A percentile compares a stretch with the other conserved stretches of the same genome.
These are phyloP conservation scores for Russula compacta DNA, from an alignment of 768 basidiomycete genomes.

Conservation along the genomic window DNA sequence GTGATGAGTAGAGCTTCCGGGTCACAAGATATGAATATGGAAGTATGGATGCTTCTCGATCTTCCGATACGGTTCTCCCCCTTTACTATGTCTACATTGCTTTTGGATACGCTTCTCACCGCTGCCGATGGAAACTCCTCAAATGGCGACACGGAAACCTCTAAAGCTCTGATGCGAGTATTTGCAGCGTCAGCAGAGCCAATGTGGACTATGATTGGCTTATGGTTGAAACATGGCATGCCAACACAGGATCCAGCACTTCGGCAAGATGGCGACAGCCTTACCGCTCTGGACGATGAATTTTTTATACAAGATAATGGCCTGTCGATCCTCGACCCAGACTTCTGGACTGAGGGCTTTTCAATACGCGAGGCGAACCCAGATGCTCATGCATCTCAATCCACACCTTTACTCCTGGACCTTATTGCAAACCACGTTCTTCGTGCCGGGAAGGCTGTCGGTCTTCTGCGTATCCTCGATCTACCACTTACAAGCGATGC, in stretches of 20 bases:
- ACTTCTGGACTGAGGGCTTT: conserved; percentile 72
- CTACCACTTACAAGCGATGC: conserved; percentile 3
- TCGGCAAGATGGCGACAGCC: conserved; percentile 5
- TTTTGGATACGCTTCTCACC: conserved; percentile 57
- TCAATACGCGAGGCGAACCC: conserved; percentile 40
- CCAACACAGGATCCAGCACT: conserved; percentile 28
- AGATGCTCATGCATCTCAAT: conserved; percentile 25
- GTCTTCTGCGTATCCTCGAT: conserved; percentile 57
- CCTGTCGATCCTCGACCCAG: conserved; percentile 46
- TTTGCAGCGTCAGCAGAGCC: conserved; percentile 60
- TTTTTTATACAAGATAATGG: conserved; percentile 76
- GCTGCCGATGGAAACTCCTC: conserved; percentile 49
- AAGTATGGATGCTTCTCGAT: conserved; percentile 35
- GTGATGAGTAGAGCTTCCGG: conserved; percentile 26
- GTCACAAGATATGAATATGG: conserved; percentile 22
- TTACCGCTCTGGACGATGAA: conserved; percentile 47
- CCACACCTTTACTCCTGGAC: conserved; percentile 52
- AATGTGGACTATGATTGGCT: conserved; percentile 61
- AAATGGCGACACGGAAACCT: conserved; percentile 45
- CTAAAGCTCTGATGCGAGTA: conserved; percentile 49
- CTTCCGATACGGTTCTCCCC: conserved; percentile 37
- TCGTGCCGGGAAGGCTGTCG: conserved; percentile 66
- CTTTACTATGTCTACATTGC: conserved; percentile 42
- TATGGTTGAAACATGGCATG: conserved; percentile 71
- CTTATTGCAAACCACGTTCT: conserved; percentile 51